Conservation (phyloP, 2,329 filamentous ascomycete genomes). For the Exserohilum turcica region DNA sequence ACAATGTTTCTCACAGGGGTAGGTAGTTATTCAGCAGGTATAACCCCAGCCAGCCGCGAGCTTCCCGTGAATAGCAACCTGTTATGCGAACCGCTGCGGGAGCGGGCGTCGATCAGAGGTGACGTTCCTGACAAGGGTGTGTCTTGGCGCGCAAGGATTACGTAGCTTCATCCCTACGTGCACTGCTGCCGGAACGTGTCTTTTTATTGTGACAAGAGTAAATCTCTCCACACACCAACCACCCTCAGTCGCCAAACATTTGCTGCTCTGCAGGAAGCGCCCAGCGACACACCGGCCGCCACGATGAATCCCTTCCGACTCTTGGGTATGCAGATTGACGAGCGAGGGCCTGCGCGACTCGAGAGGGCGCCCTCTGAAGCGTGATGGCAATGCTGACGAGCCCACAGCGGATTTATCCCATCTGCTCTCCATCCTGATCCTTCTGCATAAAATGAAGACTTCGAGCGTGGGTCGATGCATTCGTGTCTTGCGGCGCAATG, state of each 20-base stretch:
- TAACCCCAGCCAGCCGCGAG: too few relatives aligned
- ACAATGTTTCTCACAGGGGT: too few relatives aligned
- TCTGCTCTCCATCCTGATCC: conserved; percentile 88
- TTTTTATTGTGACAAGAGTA: conserved; percentile 34
- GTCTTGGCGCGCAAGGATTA: conserved; percentile 41
- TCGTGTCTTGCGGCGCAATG: conserved; percentile 4
- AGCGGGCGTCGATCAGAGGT: conserved; percentile 23
- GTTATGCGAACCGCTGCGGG: conserved; percentile 9
- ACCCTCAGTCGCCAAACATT: conserved; percentile 21
- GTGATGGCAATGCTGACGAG: conserved; percentile 34
- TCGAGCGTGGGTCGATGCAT: conserved; percentile 71
- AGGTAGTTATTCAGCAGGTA: too few relatives aligned
- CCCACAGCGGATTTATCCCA: conserved; percentile 88
- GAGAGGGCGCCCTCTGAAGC: background rate
- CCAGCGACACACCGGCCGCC: conserved; percentile 32
- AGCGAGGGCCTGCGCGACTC: background rate
- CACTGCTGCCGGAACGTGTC: conserved; percentile 44
- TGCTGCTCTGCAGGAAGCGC: conserved; percentile 20
- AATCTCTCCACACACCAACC: conserved; percentile 16
- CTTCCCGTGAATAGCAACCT: background rate
- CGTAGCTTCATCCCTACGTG: conserved; percentile 27
- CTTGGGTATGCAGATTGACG: conserved; percentile 57
- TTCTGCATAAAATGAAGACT: conserved; percentile 91
- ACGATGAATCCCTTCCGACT: conserved; percentile 74
- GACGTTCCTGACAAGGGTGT: conserved; percentile 26